phyloP scores from a whole-genome alignment of 805 yeast genomes.

The Cyberlindnera sargentensis region DNA sequence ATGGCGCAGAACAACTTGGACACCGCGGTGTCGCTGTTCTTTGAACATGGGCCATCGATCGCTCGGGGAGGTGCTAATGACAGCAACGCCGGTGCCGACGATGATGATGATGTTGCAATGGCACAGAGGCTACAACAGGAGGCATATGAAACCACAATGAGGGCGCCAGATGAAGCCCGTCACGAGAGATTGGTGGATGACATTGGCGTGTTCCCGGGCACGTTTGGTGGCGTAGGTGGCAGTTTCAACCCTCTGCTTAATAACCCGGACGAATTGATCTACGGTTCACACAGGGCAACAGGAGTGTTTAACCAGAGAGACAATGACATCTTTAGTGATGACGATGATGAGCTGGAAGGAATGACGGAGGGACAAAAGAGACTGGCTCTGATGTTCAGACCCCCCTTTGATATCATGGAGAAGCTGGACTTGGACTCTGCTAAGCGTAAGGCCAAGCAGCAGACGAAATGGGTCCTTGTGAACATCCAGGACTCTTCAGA shows the following conservation, averaged over 20 bases:
- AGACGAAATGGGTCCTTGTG: constrained; percentile 74
- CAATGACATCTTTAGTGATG: constrained; percentile 22
- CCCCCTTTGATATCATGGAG: constrained; percentile 87
- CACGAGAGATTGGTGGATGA: constrained; percentile 71
- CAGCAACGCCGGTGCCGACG: neutral
- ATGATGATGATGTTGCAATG: constrained; percentile 37
- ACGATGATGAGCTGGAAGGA: constrained; percentile 20
- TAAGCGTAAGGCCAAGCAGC: constrained; percentile 52
- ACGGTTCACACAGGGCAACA: constrained; percentile 26
- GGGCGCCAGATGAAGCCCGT: constrained; percentile 72
- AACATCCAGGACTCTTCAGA: constrained; percentile 84
- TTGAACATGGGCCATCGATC: constrained; percentile 51
- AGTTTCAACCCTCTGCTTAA: constrained; percentile 10
- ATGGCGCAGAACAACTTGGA: constrained; percentile 75
- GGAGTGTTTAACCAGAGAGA: constrained; percentile 31
- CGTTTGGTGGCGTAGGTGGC: constrained; percentile 34
- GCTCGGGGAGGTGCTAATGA: neutral
- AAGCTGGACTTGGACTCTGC: constrained; percentile 67
- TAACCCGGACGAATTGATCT: constrained; percentile 20
- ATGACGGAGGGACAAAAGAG: constrained; percentile 46
- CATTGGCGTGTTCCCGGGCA: constrained; percentile 27
- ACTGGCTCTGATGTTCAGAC: constrained; percentile 77
- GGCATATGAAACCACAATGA: constrained; percentile 37
- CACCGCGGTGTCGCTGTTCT: constrained; percentile 74
- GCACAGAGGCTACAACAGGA: constrained; percentile 62